These are phyloP conservation scores for Aegilops bicornis DNA, from an alignment of 176 grass and related monocot species.

Conservation along the genomic window DNA sequence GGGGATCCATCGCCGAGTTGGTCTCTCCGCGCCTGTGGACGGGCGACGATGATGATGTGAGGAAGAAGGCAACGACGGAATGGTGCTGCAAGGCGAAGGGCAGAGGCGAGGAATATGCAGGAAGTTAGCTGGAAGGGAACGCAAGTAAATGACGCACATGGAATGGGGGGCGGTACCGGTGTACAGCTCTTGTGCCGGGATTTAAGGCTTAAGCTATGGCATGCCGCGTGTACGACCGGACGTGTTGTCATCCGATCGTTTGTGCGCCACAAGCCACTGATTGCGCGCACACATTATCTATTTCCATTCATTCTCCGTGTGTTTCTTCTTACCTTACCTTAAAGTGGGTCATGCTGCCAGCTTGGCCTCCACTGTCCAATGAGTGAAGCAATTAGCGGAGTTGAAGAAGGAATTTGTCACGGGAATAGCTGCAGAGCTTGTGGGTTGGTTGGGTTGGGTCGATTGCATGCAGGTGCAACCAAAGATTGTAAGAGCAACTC, in stretches of 20 bases:
- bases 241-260: neutral
- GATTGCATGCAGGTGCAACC: no score
- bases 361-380: neutral
- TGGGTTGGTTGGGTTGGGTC: no score
- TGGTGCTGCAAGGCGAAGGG: neutral
- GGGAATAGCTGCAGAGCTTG: neutral
- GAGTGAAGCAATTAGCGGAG: neutral
- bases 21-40: neutral
- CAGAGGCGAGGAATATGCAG: neutral
- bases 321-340: neutral
- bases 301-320: neutral
- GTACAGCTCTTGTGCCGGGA: neutral
- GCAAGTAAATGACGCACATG: neutral
- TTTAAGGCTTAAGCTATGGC: neutral
- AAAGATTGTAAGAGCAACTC: no score
- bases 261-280: neutral
- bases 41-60: neutral
- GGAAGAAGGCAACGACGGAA: slow-evolving; percentile 2
- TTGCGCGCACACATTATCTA: neutral
- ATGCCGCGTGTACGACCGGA: neutral
- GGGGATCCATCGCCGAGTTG: slow-evolving; percentile 46
- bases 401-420: neutral
- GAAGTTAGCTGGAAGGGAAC: neutral
- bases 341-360: neutral
- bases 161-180: neutral